Conservation (phyloP, 805 yeast species). For the Candida qinlingensis region DNA sequence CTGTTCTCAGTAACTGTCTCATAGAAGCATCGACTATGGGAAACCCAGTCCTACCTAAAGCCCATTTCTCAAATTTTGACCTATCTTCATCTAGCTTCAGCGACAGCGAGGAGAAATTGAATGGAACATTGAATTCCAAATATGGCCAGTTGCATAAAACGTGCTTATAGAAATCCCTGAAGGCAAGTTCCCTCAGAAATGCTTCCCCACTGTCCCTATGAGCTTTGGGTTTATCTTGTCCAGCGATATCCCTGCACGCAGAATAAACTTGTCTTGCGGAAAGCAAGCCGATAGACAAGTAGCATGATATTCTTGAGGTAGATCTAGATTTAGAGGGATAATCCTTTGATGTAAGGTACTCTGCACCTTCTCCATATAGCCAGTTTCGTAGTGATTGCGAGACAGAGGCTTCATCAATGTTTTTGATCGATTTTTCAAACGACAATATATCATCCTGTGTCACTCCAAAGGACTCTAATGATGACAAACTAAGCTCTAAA, state of each 20-base stretch:
- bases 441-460: constrained; percentile 1
- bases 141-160: constrained; percentile 45
- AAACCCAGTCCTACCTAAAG: constrained; percentile 47
- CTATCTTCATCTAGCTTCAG: constrained; percentile 39
- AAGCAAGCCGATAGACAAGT: constrained; percentile 41
- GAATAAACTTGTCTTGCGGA: constrained; percentile 33
- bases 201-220: constrained; percentile 33
- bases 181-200: constrained; percentile 50
- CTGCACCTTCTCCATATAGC: constrained; percentile 3
- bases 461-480: constrained; percentile 5
- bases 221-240: constrained; percentile 22
- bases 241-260: constrained; percentile 24
- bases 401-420: neutral
- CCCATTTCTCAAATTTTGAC: constrained; percentile 43
- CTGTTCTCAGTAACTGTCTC: constrained; percentile 46
- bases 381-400: neutral
- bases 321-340: constrained; percentile 11
- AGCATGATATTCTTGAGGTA: constrained; percentile 40
- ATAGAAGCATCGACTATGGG: constrained; percentile 57
- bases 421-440: neutral
- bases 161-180: constrained; percentile 55
- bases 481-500: constrained; percentile 15
- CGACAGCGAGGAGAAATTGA: constrained; percentile 36
- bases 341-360: constrained; percentile 7
- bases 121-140: constrained; percentile 44